A percentile compares a stretch with the other conserved stretches of the same genome.
Conservation (phyloP, 768 basidiomycete species). For the Leccinellum rugosiceps region DNA sequence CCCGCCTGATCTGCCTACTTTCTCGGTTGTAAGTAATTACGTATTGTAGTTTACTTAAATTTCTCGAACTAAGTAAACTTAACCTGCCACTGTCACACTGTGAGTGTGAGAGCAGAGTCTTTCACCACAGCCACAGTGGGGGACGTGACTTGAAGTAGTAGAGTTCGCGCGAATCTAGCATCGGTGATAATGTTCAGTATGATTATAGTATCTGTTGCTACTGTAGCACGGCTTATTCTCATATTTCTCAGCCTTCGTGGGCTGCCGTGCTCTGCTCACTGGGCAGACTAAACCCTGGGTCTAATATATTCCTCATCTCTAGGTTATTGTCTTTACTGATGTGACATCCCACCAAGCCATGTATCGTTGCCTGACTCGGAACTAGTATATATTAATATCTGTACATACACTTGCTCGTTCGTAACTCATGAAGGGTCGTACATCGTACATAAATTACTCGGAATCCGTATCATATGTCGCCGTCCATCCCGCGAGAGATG, state of each 20-base stretch:
- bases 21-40: no score
- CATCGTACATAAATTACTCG: not conserved
- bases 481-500: not conserved
- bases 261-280: not conserved
- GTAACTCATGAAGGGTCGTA: not conserved
- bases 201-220: not conserved
- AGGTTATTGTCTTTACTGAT: not conserved
- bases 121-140: no score
- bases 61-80: no score
- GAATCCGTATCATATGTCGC: not conserved
- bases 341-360: not conserved
- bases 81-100: no score
- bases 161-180: no score
- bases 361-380: not conserved
- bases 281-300: not conserved
- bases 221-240: not conserved
- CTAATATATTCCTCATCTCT: not conserved
- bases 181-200: no score
- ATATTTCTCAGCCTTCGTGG: not conserved
- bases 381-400: slow-evolving; percentile 1
- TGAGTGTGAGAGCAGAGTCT: no score
- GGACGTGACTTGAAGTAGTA: no score
- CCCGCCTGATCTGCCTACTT: no score
- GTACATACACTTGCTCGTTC: slow-evolving; percentile 13
- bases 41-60: no score